Evolutionary conservation across 495 filamentous ascomycete species (phyloP), one percentile per base, ranked within the genome.

Genomic region (Lineolata rhizophorae): DNA sequence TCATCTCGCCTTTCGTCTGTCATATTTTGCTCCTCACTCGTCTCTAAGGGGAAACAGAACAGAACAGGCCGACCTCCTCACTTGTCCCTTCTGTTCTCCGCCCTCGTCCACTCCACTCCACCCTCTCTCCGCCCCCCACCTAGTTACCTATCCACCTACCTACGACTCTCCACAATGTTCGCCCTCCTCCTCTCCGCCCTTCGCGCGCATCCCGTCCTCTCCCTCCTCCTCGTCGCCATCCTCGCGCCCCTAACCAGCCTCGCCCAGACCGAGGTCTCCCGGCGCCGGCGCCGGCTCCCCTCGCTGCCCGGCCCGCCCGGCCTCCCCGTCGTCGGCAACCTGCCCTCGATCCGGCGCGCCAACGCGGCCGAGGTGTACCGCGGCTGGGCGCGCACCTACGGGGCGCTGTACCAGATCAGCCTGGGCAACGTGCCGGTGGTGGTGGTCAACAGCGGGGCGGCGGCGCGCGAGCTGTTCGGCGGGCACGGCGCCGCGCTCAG

Each of bases 391-490:
- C 60, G 58, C 34, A 57, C 50, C 16, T 63, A 67, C 43, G 68
- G 69, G 3, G 48, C 55, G 12, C 67, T 74, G 3, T 76, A 67
- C 43, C 71, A 76, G 43, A 71, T 73, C 4, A 58, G 65, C 41
- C 44, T 76, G 1, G 71, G 71, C 2, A 74, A 70, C 43, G 57
- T 65, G 15, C 61, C 61, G 0, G 56, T 73, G 3, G 53, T 76
- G 0, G 60, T 76, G 8, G 65, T 72, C 3, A 71, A 72, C 40
- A 64, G 58, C 18, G 61, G 65, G 2, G 57, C 59, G 1, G 44
- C 63, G 3, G 69, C 65, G 4, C 70, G 64, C 41, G 46, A 56
- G 16, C 37, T 76, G 3, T 72, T 73, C 38, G 58, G 61, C 6
- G 55, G 65, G 12, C 65, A 71, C 49, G 49, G 51, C 14, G 52